Base-by-base conservation (phyloP, 768 basidiomycete species). In the Lactarius hengduanensis region DNA sequence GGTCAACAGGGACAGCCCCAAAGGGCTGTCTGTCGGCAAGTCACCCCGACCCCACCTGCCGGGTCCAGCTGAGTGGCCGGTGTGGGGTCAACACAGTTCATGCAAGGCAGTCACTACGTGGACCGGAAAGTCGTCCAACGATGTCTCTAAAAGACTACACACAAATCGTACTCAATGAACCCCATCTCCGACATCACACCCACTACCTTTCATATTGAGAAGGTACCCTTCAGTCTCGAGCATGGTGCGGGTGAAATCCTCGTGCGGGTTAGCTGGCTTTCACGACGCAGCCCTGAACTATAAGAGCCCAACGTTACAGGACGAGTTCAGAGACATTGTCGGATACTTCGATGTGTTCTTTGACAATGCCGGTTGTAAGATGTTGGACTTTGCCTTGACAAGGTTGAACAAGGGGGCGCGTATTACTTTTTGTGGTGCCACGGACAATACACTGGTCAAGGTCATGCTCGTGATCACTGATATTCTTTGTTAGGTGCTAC, bases 301-400 rank as follows among this genome's bases (percentile, higher is more conserved):
- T 80, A 98, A 96, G 78, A 85, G 84, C 72, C 76, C 81, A 38
- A 84, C 81, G 18, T 96, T 94, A 79, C 77, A 76, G 62, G 75
- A 83, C 16, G 87, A 94, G 57, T 87, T 96, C 77, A 91, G 87
- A 77, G 77, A 82, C 53, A 70, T 76, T 15, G 82, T 18, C 81
- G 94, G 56, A 38, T 38, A 87, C 70, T 70, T 94, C n/a, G 91
- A 96, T 70, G 89, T 90, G 1, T 93, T 80, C 75, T 94, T 94
- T 71, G 92, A 94, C 74, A 91, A 92, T 66, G 90, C 92, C 61
- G 88, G 80, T 74, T 89, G 90, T 3, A 90, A 92, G 36, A 91
- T 94, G 45, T 80, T 97, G 63, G 89, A 96, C 74, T 80, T 94
- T 71, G 83, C 85, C 55, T 77, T 97, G 65, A 84, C 84, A 32